phyloP scores from a whole-genome alignment of 805 yeast species.

The Priceomyces castillae region DNA sequence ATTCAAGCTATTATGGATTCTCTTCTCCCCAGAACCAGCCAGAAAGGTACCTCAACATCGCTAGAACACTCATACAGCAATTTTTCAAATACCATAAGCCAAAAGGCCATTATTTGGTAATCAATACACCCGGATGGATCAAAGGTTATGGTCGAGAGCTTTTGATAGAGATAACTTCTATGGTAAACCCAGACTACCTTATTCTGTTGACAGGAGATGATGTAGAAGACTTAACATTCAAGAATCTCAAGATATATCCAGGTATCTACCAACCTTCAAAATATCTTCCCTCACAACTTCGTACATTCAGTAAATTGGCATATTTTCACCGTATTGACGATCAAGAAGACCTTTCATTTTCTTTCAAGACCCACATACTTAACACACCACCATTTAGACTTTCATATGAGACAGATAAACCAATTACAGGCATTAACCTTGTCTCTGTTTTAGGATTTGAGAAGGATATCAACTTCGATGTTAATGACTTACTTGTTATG shows the following conservation, averaged over 20 bases:
- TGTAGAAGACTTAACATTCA: conserved; percentile 23
- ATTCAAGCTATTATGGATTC: conserved; percentile 52
- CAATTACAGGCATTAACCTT: conserved; percentile 23
- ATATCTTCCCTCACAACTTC: conserved; percentile 50
- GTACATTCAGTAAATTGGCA: conserved; percentile 49
- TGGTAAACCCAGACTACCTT: conserved; percentile 53
- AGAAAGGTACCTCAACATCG: conserved; percentile 43
- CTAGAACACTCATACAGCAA: conserved; percentile 38
- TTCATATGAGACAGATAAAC: conserved; percentile 20
- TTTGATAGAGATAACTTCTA: conserved; percentile 44
- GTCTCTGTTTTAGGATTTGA: conserved; percentile 25
- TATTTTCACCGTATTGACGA: conserved; percentile 48
- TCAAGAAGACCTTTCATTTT: conserved; percentile 10
- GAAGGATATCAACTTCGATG: conserved; percentile 14
- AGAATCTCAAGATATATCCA: conserved; percentile 24
- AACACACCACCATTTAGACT: conserved; percentile 23
- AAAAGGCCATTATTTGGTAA: conserved; percentile 42
- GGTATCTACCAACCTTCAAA: conserved; percentile 33
- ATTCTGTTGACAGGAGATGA: conserved; percentile 43
- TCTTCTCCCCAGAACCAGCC: conserved; percentile 70
- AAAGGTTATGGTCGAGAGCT: conserved; percentile 80
- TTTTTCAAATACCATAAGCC: conserved; percentile 20
- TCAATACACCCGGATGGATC: conserved; percentile 90
- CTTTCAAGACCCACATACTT: conserved; percentile 24
- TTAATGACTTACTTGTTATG: conserved; percentile 24